Evolutionary conservation across 495 filamentous ascomycete species (phyloP).

Genomic region (Penicillium salamii): DNA sequence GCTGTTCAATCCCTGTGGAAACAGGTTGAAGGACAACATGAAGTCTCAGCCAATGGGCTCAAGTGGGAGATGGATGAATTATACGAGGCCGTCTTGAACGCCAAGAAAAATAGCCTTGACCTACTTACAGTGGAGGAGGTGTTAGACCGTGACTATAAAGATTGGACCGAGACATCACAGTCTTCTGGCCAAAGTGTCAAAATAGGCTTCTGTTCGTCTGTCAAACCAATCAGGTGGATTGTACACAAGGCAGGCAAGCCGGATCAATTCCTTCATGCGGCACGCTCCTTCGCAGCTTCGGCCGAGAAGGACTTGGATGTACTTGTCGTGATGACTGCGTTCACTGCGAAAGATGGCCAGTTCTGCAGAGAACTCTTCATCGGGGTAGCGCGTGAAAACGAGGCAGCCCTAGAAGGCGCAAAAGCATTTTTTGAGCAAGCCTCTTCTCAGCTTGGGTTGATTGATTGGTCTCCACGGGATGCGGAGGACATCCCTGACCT

Average conservation of each 20-base stretch:
- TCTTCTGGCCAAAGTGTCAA: slow-evolving; percentile 30
- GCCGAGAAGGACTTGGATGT: slow-evolving; percentile 58
- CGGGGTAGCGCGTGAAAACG: slow-evolving; percentile 48
- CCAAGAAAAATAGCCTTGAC: slow-evolving; percentile 70
- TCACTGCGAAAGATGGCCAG: slow-evolving; percentile 35
- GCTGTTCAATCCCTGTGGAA: slow-evolving; percentile 65
- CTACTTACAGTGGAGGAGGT: slow-evolving; percentile 68
- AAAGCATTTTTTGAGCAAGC: slow-evolving; percentile 51
- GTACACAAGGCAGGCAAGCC: slow-evolving; percentile 48
- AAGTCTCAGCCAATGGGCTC: slow-evolving; percentile 6
- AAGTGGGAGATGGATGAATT: slow-evolving; percentile 52
- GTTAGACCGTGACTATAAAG: slow-evolving; percentile 88
- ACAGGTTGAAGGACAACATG: slow-evolving; percentile 36
- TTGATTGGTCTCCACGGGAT: slow-evolving; percentile 52
- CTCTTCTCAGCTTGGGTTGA: slow-evolving; percentile 52
- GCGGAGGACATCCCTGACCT: slow-evolving; percentile 23
- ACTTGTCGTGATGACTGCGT: slow-evolving; percentile 75
- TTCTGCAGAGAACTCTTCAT: slow-evolving; percentile 77
- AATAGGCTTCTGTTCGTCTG: slow-evolving; percentile 73
- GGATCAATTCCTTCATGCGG: slow-evolving; percentile 43
- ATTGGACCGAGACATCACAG: slow-evolving; percentile 61
- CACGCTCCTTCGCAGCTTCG: slow-evolving; percentile 50
- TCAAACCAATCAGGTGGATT: slow-evolving; percentile 65
- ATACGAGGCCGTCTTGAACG: slow-evolving; percentile 58
- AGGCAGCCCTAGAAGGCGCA: slow-evolving; percentile 41